Evolutionary conservation across 1,284 basidiomycete species (phyloP).

Genomic region (Takashimella koratensis): DNA sequence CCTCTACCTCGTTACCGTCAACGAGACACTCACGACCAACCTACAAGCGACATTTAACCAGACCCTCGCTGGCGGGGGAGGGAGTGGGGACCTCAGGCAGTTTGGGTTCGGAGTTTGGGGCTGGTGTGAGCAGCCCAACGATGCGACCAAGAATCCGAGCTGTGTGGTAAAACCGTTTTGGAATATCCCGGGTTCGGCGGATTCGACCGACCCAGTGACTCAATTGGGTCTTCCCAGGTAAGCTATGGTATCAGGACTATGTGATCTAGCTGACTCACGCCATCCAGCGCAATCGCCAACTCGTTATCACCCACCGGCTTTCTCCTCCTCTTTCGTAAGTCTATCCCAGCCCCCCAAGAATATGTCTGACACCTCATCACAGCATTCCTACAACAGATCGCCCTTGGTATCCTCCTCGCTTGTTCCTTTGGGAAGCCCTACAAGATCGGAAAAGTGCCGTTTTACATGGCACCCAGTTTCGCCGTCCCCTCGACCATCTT

Average conservation of each 20-base stretch:
- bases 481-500: not conserved
- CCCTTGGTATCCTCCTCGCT: not conserved
- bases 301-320: conserved; percentile 10
- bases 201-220: conserved; percentile 2
- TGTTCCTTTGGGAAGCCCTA: not conserved
- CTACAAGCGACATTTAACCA: not conserved
- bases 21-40: not conserved
- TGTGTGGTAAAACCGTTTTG: conserved; percentile 11
- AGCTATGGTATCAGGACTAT: conserved; percentile 1
- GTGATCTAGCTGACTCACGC: too few relatives aligned
- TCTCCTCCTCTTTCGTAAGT: conserved; percentile 13
- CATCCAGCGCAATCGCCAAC: conserved; percentile 1
- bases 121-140: conserved; percentile 10
- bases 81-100: not conserved
- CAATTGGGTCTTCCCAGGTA: conserved; percentile 9
- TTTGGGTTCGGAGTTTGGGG: conserved; percentile 13
- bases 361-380: too few relatives aligned
- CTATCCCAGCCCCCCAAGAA: too few relatives aligned
- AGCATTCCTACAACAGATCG: not conserved
- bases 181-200: conserved; percentile 7
- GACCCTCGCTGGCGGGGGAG: too few relatives aligned
- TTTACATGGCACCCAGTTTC: not conserved
- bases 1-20: conserved; percentile 4
- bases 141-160: not conserved
- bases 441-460: not conserved